Evolutionary conservation across 805 yeast species (phyloP), one percentile per base, ranked within the genome.

Genomic region (Wickerhamomyces bisporus): DNA sequence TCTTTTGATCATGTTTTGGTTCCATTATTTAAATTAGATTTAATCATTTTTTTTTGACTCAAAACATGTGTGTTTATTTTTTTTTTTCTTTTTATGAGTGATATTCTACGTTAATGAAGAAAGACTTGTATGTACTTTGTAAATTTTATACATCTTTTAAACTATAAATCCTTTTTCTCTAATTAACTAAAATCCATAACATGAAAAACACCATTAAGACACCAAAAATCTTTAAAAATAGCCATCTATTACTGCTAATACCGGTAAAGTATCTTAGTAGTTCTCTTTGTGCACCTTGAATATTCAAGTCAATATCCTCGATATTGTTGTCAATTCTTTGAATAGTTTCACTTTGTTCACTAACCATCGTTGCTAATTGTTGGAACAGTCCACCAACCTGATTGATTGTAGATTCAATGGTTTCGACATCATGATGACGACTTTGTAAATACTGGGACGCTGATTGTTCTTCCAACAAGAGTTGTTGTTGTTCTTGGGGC

Each of bases 291-390:
- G 98, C 98, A 2, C 98, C 98, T 20, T 75, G 66, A 13, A 93
- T 89, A 58, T 89, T 93, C 57, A 91, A 59, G 52, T 86, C 79
- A 38, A 91, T 87, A 54, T 93, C 98, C 50, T 89, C 96, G 6
- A 95, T 95, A 56, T 93, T 89, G 39, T 80, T 86, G 62, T 93
- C 98, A 46, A 93, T 93, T 55, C 98, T 71, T 61, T 91, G 98
- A 40, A 93, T 91, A 13, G 84, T 85, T 52, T 93, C 98, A 29
- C 98, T 91, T 63, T 93, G 98, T 60, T 93, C 98, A 44, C 86
- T 88, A 7, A 93, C 97, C 98, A 93, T 91, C 1, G 95, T 83
- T 5, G 98, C 96, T 51, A 93, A 70, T 62, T 93, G 98, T 52
- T 86, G 91, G 65, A 93, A 93, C 43, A 93, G 70, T 35, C 85